Conservation (phyloP, 2,329 filamentous ascomycete genomes). For the Fusarium decemcellulare region DNA sequence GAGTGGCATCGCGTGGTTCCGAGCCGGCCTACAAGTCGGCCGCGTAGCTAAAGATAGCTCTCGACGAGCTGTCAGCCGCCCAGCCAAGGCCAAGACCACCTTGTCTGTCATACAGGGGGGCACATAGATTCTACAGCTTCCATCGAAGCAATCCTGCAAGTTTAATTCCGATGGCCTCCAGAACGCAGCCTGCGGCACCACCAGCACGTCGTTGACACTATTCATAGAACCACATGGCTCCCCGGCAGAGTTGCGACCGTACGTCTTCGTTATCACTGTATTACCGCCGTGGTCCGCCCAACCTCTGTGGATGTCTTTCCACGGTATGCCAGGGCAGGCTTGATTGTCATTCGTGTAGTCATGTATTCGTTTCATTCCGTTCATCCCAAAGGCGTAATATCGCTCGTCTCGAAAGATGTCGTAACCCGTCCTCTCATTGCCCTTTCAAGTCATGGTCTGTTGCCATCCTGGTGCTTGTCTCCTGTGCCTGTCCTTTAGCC, state of each 20-base stretch:
- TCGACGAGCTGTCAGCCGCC: slow-evolving; percentile 1
- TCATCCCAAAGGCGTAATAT: background rate
- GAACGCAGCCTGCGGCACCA: background rate
- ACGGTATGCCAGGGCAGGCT: background rate
- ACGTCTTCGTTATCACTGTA: background rate
- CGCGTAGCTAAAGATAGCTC: slow-evolving; percentile 35
- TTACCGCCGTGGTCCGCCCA: background rate
- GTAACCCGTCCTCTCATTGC: background rate
- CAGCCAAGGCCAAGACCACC: background rate
- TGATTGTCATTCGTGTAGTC: slow-evolving; percentile 5
- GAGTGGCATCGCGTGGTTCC: slow-evolving; percentile 11
- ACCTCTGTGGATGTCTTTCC: too few relatives aligned
- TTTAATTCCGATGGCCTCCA: background rate
- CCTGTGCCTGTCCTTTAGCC: slow-evolving; percentile 14
- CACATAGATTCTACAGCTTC: background rate
- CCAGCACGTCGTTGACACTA: background rate
- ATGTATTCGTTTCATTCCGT: slow-evolving; percentile 9
- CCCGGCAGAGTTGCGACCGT: background rate
- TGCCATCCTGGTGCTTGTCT: slow-evolving; percentile 3
- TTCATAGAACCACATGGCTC: slow-evolving; percentile 9
- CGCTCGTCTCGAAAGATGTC: slow-evolving; percentile 1
- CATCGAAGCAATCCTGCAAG: too few relatives aligned
- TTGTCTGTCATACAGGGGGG: background rate
- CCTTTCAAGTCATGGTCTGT: slow-evolving; percentile 4
- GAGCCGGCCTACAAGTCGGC: slow-evolving; percentile 11